phyloP scores from a whole-genome alignment of 1,284 basidiomycete species.

The Sanghuangporus weigelae region DNA sequence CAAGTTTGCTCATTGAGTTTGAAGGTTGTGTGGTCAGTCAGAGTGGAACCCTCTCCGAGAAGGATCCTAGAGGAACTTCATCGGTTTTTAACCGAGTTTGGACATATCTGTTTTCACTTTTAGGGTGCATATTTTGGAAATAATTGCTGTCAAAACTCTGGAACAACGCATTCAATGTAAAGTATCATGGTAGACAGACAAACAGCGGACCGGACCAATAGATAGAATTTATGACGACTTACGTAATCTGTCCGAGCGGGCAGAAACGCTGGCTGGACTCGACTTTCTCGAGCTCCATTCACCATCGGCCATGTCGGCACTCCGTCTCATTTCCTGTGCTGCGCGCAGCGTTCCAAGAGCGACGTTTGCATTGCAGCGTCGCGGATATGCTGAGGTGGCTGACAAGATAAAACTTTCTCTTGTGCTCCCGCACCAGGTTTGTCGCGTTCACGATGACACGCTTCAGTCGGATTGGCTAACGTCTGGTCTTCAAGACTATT shows the following conservation, averaged over 20 bases:
- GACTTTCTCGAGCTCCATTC: not conserved
- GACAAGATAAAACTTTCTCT: conserved; percentile 89
- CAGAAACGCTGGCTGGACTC: not conserved
- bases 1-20: not conserved
- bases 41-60: not conserved
- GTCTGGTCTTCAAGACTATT: conserved; percentile 55
- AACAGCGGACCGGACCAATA: too few relatives aligned
- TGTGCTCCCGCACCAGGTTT: conserved; percentile 88
- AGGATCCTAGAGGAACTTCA: not conserved
- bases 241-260: not conserved
- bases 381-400: conserved; percentile 84
- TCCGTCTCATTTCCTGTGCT: conserved; percentile 62
- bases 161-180: not conserved
- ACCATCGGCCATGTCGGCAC: conserved; percentile 55
- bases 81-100: conserved; percentile 9
- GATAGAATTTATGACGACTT: not conserved
- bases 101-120: conserved; percentile 2
- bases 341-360: conserved; percentile 51
- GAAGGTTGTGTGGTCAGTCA: conserved; percentile 10
- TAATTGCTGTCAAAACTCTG: not conserved
- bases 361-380: conserved; percentile 48
- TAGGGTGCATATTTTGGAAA: conserved; percentile 4
- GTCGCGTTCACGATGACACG: conserved; percentile 22
- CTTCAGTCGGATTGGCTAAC: not conserved
- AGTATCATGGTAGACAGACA: not conserved